phyloP scores from a whole-genome alignment of 352 stramenopile species.

The Halophytophthora batemanensis region DNA sequence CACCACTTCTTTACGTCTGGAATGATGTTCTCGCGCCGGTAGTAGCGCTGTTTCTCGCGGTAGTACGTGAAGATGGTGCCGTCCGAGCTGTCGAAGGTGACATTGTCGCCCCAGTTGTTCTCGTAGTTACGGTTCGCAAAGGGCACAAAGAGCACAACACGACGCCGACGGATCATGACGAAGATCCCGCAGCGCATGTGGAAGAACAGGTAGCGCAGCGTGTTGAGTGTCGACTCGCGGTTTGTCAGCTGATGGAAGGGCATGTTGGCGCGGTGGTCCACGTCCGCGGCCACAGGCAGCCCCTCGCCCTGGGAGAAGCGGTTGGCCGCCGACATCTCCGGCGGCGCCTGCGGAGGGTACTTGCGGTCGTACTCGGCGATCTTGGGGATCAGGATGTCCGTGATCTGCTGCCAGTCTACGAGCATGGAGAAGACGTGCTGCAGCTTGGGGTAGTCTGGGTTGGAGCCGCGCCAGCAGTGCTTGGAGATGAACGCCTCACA shows the following conservation, averaged over 20 bases:
- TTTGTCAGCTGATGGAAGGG: slow-evolving; percentile 91
- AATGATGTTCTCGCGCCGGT: slow-evolving; percentile 81
- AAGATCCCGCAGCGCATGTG: slow-evolving; percentile 99
- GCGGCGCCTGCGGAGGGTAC: slow-evolving; percentile 41
- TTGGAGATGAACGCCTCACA: slow-evolving; percentile 87
- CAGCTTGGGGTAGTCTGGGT: slow-evolving; percentile 88
- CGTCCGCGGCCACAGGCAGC: slow-evolving; percentile 42
- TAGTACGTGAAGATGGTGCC: slow-evolving; percentile 92
- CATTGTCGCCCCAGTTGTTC: slow-evolving; percentile 94
- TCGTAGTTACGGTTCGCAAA: slow-evolving; percentile 97
- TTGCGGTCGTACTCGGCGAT: slow-evolving; percentile 75
- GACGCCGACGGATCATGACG: slow-evolving; percentile 96
- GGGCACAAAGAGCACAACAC: slow-evolving; percentile 96
- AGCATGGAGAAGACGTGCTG: slow-evolving; percentile 92
- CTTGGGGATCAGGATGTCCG: slow-evolving; percentile 69
- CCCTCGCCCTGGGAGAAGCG: slow-evolving; percentile 63
- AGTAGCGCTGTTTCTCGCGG: slow-evolving; percentile 77
- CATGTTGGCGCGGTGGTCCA: slow-evolving; percentile 88
- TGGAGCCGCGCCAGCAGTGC: slow-evolving; percentile 85
- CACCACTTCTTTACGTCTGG: slow-evolving; percentile 93
- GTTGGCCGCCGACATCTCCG: slow-evolving; percentile 43
- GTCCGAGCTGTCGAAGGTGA: slow-evolving; percentile 90
- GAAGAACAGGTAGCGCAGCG: slow-evolving; percentile 97
- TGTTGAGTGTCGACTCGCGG: slow-evolving; percentile 91
- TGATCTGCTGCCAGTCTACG: slow-evolving; percentile 86